Conservation (phyloP, 2,329 filamentous ascomycete genomes). For the Xylaria sp. region DNA sequence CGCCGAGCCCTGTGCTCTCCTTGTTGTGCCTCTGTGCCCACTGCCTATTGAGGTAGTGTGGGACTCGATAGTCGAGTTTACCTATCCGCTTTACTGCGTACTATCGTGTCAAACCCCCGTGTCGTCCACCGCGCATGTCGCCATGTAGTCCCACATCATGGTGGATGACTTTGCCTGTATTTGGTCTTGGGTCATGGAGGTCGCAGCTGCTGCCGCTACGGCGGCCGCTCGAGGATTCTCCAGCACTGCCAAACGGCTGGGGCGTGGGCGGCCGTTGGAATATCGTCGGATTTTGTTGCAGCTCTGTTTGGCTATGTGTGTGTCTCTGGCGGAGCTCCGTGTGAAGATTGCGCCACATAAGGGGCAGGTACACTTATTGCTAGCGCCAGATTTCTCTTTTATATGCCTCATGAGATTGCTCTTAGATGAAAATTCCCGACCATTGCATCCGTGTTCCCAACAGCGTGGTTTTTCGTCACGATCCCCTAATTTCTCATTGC, state of each 20-base stretch:
- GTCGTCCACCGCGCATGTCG: conserved; percentile 32
- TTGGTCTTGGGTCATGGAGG: conserved; percentile 38
- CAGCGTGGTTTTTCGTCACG: conserved; percentile 43
- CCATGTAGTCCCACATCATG: conserved; percentile 39
- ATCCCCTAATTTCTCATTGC: conserved; percentile 36
- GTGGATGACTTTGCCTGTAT: conserved; percentile 42
- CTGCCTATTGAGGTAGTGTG: conserved; percentile 8
- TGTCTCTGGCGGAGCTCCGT: conserved; percentile 46
- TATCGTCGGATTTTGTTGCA: conserved; percentile 48
- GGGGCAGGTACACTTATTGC: conserved; percentile 45
- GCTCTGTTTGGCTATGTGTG: conserved; percentile 47
- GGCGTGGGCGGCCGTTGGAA: conserved; percentile 47
- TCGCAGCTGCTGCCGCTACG: conserved; percentile 31
- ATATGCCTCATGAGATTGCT: conserved; percentile 48
- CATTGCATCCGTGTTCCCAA: conserved; percentile 48
- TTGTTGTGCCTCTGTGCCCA: conserved; percentile 6
- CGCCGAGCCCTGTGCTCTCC: conserved; percentile 12
- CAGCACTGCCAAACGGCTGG: conserved; percentile 45
- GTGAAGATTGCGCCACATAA: conserved; percentile 47
- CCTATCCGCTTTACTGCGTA: conserved; percentile 4
- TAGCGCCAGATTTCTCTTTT: conserved; percentile 45
- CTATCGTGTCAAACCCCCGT: conserved; percentile 4
- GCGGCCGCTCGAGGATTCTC: conserved; percentile 45
- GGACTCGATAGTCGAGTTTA: background rate
- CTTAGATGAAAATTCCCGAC: conserved; percentile 46